These are phyloP conservation scores for Bondarzewia mesenterica DNA, from an alignment of 1,284 basidiomycete species.

Conservation along the genomic window DNA sequence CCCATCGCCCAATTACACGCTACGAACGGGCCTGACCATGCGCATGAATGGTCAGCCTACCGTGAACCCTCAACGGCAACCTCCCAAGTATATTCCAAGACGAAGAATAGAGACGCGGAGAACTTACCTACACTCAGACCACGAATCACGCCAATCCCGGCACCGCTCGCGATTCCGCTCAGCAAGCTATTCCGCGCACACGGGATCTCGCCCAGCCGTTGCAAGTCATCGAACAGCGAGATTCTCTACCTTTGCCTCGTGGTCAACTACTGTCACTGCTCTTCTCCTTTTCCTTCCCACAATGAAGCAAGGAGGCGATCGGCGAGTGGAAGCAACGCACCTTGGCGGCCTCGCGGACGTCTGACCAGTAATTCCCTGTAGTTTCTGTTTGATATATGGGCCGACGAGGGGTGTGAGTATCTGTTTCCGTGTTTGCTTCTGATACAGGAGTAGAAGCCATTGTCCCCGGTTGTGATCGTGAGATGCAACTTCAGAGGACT, in stretches of 20 bases:
- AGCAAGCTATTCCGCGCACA: conserved; percentile 48
- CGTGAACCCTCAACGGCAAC: too few relatives aligned
- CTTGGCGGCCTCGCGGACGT: conserved; percentile 34
- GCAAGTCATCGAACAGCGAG: conserved; percentile 35
- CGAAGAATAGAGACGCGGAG: not conserved
- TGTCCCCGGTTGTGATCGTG: too few relatives aligned
- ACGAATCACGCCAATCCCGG: conserved; percentile 50
- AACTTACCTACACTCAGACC: conserved; percentile 41
- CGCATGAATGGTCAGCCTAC: too few relatives aligned
- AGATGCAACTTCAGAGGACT: too few relatives aligned
- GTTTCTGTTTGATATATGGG: conserved; percentile 34
- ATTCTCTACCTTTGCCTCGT: conserved; percentile 34
- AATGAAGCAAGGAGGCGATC: conserved; percentile 1
- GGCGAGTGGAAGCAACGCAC: conserved; percentile 18
- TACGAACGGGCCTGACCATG: conserved; percentile 29
- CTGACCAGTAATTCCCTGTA: conserved; percentile 35
- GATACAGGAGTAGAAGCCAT: too few relatives aligned
- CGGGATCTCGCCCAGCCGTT: conserved; percentile 48
- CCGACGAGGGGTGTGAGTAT: not conserved
- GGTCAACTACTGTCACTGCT: not conserved
- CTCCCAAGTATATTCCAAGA: not conserved
- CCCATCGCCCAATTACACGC: conserved; percentile 51
- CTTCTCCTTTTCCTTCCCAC: conserved; percentile 3
- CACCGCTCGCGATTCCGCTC: conserved; percentile 45
- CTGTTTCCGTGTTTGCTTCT: not conserved